Evolutionary conservation across 768 basidiomycete genomes (phyloP), one percentile per base, ranked within the genome.

Genomic region (Suillus brevipes): DNA sequence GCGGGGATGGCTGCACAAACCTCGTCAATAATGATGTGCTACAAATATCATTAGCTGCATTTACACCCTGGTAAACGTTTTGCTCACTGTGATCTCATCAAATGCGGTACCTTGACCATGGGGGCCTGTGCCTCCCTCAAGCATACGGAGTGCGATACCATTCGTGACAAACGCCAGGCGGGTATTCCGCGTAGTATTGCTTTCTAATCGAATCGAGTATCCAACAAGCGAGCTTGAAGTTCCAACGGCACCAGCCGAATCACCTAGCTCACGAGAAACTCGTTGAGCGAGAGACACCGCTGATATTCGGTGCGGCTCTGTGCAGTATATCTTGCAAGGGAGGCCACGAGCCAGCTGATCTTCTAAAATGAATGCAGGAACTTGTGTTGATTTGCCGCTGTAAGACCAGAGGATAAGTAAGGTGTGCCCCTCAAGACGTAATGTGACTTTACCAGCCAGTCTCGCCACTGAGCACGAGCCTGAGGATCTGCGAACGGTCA

Each of bases 11-110:
- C 40, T 62, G 38, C 45, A 70, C 75, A 42, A 62, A 92, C 93
- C 80, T 99, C 97, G 69, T 99, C 97, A 50, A 99, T 90, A 65
- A 99, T 90, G 73, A 99, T 89, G 72, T 97, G 95, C 93, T 95
- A 61, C 20, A 42, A 13, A 65, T 42, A 49, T 9, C 6, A 64
- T 61, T 25, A 62, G 49, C 45, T 61, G n/a, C 36, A 61, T 31
- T 63, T 34, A 52, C 42, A 65, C 63, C 64, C 40, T 7, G 12
- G 18, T 28, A 31, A 18, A 59, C 10, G 28, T 31, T 59, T 59
- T 31, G 68, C 84, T 76, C 69, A 94, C 95, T n/a, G 97, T 98
- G 62, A 98, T 88, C 67, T 98, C 96, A 72, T 97, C 94, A 67
- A 98, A 92, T 2, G 92, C 89, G 8, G 87, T 88, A n/a, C 89